Evolutionary conservation across 192 early-diverging fungal species (phyloP).

Genomic region (Glomus cerebriforme): DNA sequence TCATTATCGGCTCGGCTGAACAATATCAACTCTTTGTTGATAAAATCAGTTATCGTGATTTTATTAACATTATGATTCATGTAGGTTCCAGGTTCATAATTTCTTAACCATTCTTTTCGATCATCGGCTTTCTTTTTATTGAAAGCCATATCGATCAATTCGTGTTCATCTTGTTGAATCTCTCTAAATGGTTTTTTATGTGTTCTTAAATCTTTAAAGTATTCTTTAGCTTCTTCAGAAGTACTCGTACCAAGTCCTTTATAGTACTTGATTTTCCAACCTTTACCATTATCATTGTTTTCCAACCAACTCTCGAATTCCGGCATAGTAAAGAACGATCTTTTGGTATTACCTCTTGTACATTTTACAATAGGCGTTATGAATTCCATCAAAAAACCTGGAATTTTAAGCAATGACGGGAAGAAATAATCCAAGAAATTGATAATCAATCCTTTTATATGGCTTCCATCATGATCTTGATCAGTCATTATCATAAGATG

Average conservation of each 20-base stretch:
- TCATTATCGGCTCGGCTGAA: slow-evolving; percentile 93
- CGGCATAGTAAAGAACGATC: slow-evolving; percentile 87
- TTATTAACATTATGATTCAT: slow-evolving; percentile 80
- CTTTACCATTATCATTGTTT: slow-evolving; percentile 66
- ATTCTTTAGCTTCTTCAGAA: slow-evolving; percentile 82
- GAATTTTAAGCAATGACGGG: slow-evolving; percentile 85
- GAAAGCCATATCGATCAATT: slow-evolving; percentile 95
- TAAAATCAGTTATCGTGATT: slow-evolving; percentile 87
- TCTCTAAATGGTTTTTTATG: slow-evolving; percentile 83
- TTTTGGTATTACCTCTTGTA: background rate
- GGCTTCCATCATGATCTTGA: slow-evolving; percentile 95
- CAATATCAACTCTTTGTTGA: slow-evolving; percentile 94
- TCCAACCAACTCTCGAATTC: slow-evolving; percentile 88
- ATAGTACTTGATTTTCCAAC: slow-evolving; percentile 93
- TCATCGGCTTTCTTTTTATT: slow-evolving; percentile 92
- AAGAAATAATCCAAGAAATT: slow-evolving; percentile 96
- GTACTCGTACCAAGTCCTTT: slow-evolving; percentile 95
- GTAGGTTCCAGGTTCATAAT: slow-evolving; percentile 84
- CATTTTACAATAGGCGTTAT: slow-evolving; percentile 85
- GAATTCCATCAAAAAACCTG: slow-evolving; percentile 92
- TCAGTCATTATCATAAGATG: slow-evolving; percentile 99
- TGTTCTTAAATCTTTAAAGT: slow-evolving; percentile 79
- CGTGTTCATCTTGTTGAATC: slow-evolving; percentile 59
- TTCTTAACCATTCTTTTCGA: slow-evolving; percentile 90
- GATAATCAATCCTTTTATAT: slow-evolving; percentile 97